phyloP scores from a whole-genome alignment of 805 yeast genomes.

The Candida saitoana region DNA sequence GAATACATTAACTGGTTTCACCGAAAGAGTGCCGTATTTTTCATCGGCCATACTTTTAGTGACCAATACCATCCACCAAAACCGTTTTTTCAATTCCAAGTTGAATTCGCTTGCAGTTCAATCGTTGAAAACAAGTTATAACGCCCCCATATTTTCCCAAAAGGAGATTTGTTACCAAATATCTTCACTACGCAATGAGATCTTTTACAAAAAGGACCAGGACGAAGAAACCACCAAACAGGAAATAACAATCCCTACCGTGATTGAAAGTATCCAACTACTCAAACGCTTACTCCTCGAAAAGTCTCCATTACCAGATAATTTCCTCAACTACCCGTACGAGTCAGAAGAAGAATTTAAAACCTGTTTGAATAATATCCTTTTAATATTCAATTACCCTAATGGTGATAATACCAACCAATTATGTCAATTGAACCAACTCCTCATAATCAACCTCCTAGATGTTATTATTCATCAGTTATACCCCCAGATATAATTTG shows the following conservation, averaged over 20 bases:
- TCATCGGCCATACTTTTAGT: constrained; percentile 7
- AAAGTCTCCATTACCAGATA: not conserved
- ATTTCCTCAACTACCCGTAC: constrained; percentile 10
- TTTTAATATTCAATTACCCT: constrained; percentile 16
- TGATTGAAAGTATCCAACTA: constrained; percentile 13
- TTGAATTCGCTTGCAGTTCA: constrained; percentile 2
- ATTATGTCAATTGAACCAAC: constrained; percentile 16
- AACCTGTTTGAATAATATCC: constrained; percentile 12
- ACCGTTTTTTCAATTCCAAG: constrained; percentile 3
- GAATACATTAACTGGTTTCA: constrained; percentile 10
- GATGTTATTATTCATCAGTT: constrained; percentile 19
- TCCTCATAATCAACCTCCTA: constrained; percentile 17
- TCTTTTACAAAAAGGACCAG: constrained; percentile 7
- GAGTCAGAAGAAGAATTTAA: constrained; percentile 17
- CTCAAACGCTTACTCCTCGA: constrained; percentile 5
- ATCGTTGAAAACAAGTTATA: constrained; percentile 4
- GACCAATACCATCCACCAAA: constrained; percentile 5
- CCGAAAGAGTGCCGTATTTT: constrained; percentile 7
- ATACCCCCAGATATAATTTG: constrained; percentile 20
- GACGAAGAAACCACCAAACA: constrained; percentile 6
- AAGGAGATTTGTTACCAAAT: constrained; percentile 2
- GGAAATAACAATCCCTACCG: constrained; percentile 9
- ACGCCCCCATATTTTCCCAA: not conserved
- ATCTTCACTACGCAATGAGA: constrained; percentile 5
- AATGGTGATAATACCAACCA: constrained; percentile 4